Evolutionary conservation across 1,284 basidiomycete species (phyloP), one percentile per base, ranked within the genome.

Genomic region (Ganoderma lingzhi): DNA sequence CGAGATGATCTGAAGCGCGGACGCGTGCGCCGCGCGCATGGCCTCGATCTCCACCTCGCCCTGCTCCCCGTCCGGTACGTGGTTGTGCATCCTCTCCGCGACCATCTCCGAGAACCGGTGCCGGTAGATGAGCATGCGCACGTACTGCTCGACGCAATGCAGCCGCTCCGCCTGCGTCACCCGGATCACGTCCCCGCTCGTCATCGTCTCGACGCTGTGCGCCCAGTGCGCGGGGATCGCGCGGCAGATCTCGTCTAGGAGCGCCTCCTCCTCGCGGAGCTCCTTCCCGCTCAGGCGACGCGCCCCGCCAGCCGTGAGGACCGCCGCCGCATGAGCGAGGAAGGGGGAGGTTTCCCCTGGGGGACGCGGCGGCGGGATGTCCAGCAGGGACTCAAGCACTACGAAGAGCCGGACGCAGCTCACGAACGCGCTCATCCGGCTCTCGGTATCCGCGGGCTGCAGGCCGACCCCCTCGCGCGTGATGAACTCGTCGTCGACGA

Each of bases 401-500:
- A 96, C 89, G 84, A 94, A 92, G 61, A 95, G 87, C 48, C 93
- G 86, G 68, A 96, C 80, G 8, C 89, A 85, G 45, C 87, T 86
- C 39, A 96, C 88, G 76, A 96, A 97, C 8, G 94, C 94, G 72
- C 87, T 87, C 83, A 96, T 88, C 61, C 94, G 86, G 76, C 89
- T 92, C 74, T 92, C 89, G 14, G 87, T 89, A 28, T 92, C 91
- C 6, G 86, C 83, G 2, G 92, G 89, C 70, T 93, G 93, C 1
- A 87, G 80, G 23, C 88, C 87, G 51, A 94, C 82, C 19, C 87
- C 87, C 12, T 95, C 94, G 28, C 84, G 86, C 2, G 93, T 91
- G 73, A 96, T 91, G 79, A 88, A 93, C 77, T 97, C 95, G 78
- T 97, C 95, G 78, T 96, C 95, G n/a, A 96, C 87, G 28, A 92